Evolutionary conservation across 768 basidiomycete genomes (phyloP).

Genomic region (Porpolomopsis calyptriformis): DNA sequence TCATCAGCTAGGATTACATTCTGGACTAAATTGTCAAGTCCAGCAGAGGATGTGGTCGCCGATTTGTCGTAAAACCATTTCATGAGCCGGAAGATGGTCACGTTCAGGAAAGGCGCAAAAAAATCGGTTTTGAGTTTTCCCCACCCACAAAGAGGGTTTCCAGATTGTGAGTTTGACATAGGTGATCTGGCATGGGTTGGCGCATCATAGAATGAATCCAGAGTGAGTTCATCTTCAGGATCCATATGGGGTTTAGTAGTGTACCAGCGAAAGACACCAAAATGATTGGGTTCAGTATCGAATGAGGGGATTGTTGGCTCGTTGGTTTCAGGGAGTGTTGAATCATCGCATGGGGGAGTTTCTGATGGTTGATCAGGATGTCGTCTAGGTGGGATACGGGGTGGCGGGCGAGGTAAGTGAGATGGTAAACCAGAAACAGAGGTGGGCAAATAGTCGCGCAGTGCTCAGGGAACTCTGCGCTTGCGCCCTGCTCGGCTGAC

Average conservation of each 20-base stretch:
- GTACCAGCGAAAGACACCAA: conserved; percentile 17
- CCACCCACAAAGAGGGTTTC: not conserved
- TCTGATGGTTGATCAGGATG: no score
- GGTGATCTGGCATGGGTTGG: not conserved
- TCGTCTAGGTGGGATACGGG: not conserved
- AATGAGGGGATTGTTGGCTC: conserved; percentile 2
- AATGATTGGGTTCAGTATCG: conserved; percentile 13
- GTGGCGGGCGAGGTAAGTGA: not conserved
- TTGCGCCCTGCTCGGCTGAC: conserved; percentile 1
- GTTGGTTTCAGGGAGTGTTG: not conserved
- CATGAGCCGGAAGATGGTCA: conserved; percentile 18
- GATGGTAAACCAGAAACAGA: not conserved
- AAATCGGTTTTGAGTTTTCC: not conserved
- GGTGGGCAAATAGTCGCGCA: not conserved
- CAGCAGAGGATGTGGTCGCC: conserved; percentile 18
- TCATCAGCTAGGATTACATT: conserved; percentile 15
- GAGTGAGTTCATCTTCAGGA: conserved; percentile 12
- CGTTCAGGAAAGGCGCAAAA: conserved; percentile 18
- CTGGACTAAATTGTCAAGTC: conserved; percentile 20
- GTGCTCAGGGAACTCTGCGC: not conserved
- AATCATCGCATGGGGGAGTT: not conserved
- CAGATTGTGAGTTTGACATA: not conserved
- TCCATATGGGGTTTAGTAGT: conserved; percentile 10
- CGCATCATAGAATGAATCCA: conserved; percentile 12
- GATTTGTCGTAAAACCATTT: conserved; percentile 24